A percentile compares a stretch with the other conserved stretches of the same genome.
phyloP scores from a whole-genome alignment of 169 alveolate genomes.

The Plasmodium vinckei region DNA sequence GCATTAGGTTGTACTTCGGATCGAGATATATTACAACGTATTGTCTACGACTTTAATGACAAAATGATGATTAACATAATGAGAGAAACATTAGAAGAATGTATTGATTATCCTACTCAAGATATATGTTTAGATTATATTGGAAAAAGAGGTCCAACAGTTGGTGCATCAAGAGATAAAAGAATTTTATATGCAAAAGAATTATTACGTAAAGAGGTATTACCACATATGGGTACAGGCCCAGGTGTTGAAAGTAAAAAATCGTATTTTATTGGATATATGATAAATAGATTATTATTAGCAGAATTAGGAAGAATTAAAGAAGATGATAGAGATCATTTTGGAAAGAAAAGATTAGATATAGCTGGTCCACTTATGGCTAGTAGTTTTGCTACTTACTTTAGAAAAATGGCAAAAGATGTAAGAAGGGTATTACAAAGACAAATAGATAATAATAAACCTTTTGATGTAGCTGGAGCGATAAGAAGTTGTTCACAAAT shows the following conservation, averaged over 20 bases:
- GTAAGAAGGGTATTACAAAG: constrained; percentile 93
- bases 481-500: constrained; percentile 92
- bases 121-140: constrained; percentile 91
- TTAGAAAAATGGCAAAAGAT: constrained; percentile 95
- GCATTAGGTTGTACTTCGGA: constrained; percentile 97
- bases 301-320: constrained; percentile 97
- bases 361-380: constrained; percentile 99
- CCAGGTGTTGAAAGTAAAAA: constrained; percentile 95
- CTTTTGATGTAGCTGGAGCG: constrained; percentile 93
- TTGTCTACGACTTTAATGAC: constrained; percentile 96
- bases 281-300: constrained; percentile 96
- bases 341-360: constrained; percentile 99
- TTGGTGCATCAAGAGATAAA: constrained; percentile 93
- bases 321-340: constrained; percentile 99
- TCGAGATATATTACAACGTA: constrained; percentile 90
- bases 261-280: constrained; percentile 99
- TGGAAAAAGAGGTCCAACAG: constrained; percentile 97
- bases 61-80: constrained; percentile 96
- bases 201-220: constrained; percentile 95
- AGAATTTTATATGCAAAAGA: constrained; percentile 96
- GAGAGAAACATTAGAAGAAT: constrained; percentile 96
- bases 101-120: constrained; percentile 94
- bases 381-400: constrained; percentile 95
- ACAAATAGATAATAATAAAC: constrained; percentile 92
- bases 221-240: constrained; percentile 98